Percentiles rank a stretch among this genome's conserved stretches.
These are phyloP conservation scores for Petunia secreta DNA, from an alignment of 257 asterid species.

Conservation along the genomic window DNA sequence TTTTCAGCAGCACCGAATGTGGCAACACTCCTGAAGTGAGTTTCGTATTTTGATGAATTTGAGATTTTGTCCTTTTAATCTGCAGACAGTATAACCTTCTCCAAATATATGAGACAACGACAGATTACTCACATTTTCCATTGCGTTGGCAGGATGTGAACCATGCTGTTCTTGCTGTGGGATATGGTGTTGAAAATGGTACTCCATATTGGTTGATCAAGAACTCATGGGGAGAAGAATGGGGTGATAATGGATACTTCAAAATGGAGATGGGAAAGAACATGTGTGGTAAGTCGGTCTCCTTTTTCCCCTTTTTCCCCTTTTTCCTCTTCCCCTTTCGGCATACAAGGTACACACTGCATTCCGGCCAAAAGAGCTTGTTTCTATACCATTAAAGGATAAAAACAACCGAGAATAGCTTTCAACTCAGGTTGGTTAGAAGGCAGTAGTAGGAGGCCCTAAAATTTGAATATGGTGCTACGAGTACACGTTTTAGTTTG, in stretches of 20 bases:
- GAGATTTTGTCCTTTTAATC: too few species aligned
- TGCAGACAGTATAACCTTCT: neutral
- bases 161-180: slow-evolving; percentile 96
- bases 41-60: neutral
- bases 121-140: neutral
- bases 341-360: neutral
- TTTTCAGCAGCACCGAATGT: slow-evolving; percentile 64
- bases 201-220: slow-evolving; percentile 87
- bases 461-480: neutral
- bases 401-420: neutral
- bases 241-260: slow-evolving; percentile 91
- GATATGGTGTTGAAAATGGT: slow-evolving; percentile 85
- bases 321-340: neutral
- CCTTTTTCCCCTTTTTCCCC: neutral
- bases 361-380: neutral
- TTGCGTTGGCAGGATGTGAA: slow-evolving; percentile 68
- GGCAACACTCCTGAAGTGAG: slow-evolving; percentile 74
- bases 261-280: slow-evolving; percentile 96
- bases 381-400: neutral
- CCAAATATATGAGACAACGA: neutral
- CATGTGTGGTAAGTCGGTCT: slow-evolving; percentile 69
- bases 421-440: neutral
- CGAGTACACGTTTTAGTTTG: neutral
- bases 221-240: slow-evolving; percentile 90
- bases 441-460: neutral